Evolutionary conservation across 768 basidiomycete species (phyloP).

Genomic region (Agaricus sinodeliciosus): DNA sequence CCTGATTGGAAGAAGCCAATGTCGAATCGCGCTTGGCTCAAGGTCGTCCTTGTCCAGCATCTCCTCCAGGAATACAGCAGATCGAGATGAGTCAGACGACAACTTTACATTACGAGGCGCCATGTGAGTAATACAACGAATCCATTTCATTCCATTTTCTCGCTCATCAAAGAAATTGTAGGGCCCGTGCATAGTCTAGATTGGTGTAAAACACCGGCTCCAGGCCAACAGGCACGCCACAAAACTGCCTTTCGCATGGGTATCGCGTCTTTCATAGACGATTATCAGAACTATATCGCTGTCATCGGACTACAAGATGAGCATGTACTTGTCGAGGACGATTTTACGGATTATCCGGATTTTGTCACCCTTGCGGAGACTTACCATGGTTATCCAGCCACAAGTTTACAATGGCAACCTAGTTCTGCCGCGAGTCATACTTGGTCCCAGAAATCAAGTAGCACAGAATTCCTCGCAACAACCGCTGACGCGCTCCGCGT

Average conservation of each 20-base stretch:
- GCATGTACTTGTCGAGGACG: constrained; percentile 80
- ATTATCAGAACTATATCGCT: constrained; percentile 76
- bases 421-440: constrained; percentile 51
- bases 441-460: constrained; percentile 63
- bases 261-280: constrained; percentile 80
- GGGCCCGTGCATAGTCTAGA: constrained; percentile 85
- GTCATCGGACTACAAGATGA: constrained; percentile 79
- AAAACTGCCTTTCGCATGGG: constrained; percentile 80
- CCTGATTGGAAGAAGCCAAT: background rate
- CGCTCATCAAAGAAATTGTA: constrained; percentile 21
- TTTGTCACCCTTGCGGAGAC: constrained; percentile 83
- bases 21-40: background rate
- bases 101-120: constrained; percentile 77
- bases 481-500: constrained; percentile 91
- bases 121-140: constrained; percentile 47
- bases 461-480: constrained; percentile 83
- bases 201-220: constrained; percentile 80
- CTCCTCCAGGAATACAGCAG: too few relatives aligned
- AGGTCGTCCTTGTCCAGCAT: background rate
- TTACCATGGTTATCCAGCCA: constrained; percentile 88
- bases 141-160: constrained; percentile 2
- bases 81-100: constrained; percentile 59
- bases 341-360: constrained; percentile 77
- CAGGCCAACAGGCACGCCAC: constrained; percentile 65
- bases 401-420: constrained; percentile 92